These are phyloP conservation scores for Barnettozyma californica DNA, from an alignment of 805 yeast species.

Conservation along the genomic window DNA sequence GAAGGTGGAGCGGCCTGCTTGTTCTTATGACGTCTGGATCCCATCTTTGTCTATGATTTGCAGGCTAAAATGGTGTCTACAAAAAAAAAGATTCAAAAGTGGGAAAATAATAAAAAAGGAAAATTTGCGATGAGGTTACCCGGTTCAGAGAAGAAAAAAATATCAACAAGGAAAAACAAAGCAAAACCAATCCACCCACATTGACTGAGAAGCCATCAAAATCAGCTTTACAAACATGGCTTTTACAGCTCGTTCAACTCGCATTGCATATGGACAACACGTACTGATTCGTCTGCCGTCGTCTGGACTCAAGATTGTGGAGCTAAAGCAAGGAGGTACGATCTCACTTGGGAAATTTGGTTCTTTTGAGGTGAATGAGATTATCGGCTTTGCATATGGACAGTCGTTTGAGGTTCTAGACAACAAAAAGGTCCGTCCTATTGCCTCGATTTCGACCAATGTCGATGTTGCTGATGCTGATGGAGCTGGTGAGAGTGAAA, in stretches of 20 bases:
- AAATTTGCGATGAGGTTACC: constrained; percentile 17
- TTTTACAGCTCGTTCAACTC: not conserved
- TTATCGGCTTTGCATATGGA: constrained; percentile 81
- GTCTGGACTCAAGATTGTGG: constrained; percentile 67
- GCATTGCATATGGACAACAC: constrained; percentile 12
- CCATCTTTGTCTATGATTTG: constrained; percentile 47
- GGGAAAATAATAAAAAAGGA: not conserved
- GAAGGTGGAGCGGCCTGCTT: constrained; percentile 93
- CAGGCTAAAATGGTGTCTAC: not conserved
- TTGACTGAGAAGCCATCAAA: not conserved
- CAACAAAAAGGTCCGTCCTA: constrained; percentile 45
- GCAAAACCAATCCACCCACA: not conserved
- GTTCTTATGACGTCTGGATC: constrained; percentile 81
- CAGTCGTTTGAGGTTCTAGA: constrained; percentile 81
- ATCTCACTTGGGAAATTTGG: constrained; percentile 91
- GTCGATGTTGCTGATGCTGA: constrained; percentile 17
- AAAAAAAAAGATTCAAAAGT: not conserved
- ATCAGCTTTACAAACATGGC: not conserved
- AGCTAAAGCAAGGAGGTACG: constrained; percentile 51
- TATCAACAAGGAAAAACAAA: not conserved
- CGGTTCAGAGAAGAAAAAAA: not conserved
- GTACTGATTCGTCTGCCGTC: constrained; percentile 78
- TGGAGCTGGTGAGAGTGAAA: constrained; percentile 29
- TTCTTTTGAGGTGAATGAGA: constrained; percentile 63
- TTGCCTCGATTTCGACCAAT: constrained; percentile 33